Evolutionary conservation across 2,329 filamentous ascomycete species (phyloP).

Genomic region (Colletotrichum abscissum): DNA sequence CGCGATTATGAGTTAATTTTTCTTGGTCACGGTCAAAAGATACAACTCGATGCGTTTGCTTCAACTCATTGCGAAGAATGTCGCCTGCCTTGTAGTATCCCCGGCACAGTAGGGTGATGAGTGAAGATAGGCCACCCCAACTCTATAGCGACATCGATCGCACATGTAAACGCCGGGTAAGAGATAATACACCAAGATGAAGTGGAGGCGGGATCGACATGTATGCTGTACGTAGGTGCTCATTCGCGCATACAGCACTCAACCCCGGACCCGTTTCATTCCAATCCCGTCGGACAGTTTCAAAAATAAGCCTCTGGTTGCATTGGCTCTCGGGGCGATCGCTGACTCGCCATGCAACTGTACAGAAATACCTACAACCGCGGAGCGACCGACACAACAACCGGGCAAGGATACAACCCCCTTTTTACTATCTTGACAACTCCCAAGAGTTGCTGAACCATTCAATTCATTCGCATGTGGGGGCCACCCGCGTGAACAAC

Average conservation of each 20-base stretch:
- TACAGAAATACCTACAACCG: slow-evolving; percentile 1
- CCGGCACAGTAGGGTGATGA: no score
- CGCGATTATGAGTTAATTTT: no score
- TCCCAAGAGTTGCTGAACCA: background rate
- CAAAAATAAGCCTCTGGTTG: slow-evolving; percentile 16
- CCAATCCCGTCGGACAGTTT: slow-evolving; percentile 19
- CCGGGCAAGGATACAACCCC: slow-evolving; percentile 7
- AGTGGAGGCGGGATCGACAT: slow-evolving; percentile 3
- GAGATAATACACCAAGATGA: background rate
- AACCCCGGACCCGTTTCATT: slow-evolving; percentile 21
- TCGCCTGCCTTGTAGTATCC: no score
- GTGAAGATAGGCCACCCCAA: background rate
- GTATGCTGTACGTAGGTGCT: background rate
- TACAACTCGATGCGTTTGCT: background rate
- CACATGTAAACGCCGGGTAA: background rate
- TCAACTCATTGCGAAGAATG: background rate
- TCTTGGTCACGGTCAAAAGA: no score
- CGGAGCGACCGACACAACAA: slow-evolving; percentile 8
- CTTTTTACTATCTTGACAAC: slow-evolving; percentile 33
- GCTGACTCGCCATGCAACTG: slow-evolving; percentile 10
- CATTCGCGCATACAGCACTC: background rate
- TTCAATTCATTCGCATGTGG: background rate
- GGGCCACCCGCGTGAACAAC: background rate
- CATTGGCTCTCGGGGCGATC: slow-evolving; percentile 14
- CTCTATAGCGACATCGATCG: background rate